phyloP scores from a whole-genome alignment of 768 basidiomycete genomes.

The Cyclocybe aegerita region DNA sequence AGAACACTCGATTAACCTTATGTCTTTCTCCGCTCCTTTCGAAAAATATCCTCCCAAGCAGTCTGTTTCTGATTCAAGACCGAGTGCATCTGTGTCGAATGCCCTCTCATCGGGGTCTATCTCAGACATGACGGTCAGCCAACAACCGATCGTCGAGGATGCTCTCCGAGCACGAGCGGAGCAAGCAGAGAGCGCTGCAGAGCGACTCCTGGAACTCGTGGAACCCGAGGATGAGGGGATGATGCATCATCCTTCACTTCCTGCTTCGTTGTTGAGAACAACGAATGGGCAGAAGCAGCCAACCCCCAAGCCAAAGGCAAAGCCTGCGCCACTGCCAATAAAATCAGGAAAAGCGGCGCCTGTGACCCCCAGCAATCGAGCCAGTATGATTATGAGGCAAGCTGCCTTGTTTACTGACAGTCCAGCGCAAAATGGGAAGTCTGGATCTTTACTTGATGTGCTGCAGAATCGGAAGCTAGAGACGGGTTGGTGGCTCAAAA shows the following conservation, averaged over 20 bases:
- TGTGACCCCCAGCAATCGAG: conserved; percentile 64
- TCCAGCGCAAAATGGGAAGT: conserved; percentile 54
- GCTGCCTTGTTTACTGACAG: conserved; percentile 83
- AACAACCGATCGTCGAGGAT: conserved; percentile 71
- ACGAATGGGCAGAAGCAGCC: conserved; percentile 32
- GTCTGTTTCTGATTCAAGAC: conserved; percentile 50
- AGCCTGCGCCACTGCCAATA: conserved; percentile 34
- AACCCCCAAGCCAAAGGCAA: conserved; percentile 40
- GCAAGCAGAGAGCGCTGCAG: conserved; percentile 92
- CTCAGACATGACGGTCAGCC: conserved; percentile 27
- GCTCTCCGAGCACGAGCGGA: conserved; percentile 84
- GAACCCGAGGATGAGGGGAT: conserved; percentile 69
- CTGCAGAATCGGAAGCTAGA: conserved; percentile 67
- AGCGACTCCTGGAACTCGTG: conserved; percentile 82
- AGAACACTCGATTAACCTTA: conserved; percentile 57
- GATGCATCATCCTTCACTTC: conserved; percentile 49
- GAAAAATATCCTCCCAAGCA: conserved; percentile 41
- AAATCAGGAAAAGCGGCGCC: conserved; percentile 39
- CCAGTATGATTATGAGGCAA: conserved; percentile 61
- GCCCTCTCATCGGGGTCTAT: conserved; percentile 59
- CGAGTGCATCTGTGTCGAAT: conserved; percentile 52
- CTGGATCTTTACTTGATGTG: conserved; percentile 66
- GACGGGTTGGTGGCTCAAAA: conserved; percentile 83
- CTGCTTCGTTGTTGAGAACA: conserved; percentile 51
- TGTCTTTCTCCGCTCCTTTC: conserved; percentile 74